Percentiles rank a stretch among this genome's conserved stretches.
Evolutionary conservation across 306 rosid species (phyloP).

Genomic region (Hylodesmum podocarpum): DNA sequence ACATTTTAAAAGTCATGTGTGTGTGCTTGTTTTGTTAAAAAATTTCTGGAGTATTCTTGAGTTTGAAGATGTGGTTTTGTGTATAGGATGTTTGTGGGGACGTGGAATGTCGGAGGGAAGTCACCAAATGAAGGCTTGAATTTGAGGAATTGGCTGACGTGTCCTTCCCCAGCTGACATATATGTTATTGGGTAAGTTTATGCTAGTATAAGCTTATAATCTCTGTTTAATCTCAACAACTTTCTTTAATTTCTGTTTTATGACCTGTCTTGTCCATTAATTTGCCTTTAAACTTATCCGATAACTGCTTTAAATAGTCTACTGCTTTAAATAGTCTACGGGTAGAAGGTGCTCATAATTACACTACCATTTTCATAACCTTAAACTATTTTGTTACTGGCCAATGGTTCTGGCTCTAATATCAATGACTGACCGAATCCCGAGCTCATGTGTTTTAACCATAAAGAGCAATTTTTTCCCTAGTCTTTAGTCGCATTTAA

Average conservation of each 20-base stretch:
- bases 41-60: slow-evolving; percentile 7
- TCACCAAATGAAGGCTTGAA: slow-evolving; percentile 62
- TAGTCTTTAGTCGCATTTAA: no score
- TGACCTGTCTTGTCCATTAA: neutral
- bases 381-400: neutral
- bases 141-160: slow-evolving; percentile 73
- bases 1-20: neutral
- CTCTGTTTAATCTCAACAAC: neutral
- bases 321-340: neutral
- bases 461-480: neutral
- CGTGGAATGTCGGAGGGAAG: slow-evolving; percentile 99
- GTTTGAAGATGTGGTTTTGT: neutral
- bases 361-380: slow-evolving; percentile 1
- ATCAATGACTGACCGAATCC: slow-evolving; percentile 2
- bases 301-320: neutral
- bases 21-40: neutral
- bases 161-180: slow-evolving; percentile 62
- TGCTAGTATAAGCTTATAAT: no score
- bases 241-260: neutral
- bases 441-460: neutral
- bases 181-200: slow-evolving; percentile 82
- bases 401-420: neutral
- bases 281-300: neutral
- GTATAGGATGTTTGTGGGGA: slow-evolving; percentile 80
- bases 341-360: neutral